Evolutionary conservation across 1,284 basidiomycete species (phyloP), one percentile per base, ranked within the genome.

Genomic region (Sporisorium exsertum): DNA sequence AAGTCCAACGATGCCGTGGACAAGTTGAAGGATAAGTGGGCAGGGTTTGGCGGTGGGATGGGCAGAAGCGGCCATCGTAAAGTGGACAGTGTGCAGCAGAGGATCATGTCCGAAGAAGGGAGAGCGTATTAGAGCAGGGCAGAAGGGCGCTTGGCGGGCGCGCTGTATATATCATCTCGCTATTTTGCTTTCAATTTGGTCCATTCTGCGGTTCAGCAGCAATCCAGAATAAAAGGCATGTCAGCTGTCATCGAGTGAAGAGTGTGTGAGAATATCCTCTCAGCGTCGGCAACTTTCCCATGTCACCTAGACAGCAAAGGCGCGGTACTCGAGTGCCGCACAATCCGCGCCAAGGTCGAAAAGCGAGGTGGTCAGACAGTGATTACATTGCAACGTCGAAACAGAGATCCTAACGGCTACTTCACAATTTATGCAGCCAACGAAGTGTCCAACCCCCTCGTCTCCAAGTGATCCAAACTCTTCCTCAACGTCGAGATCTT

Each of bases 401-500:
- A 40, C 0, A 35, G 27, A 8, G 8, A 16, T 22, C 37, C 35
- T 12, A 22, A 18, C 35, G 18, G 8, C 37, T 16, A 16, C 16
- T 40, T 16, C 12, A 16, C 37, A 15, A n/a, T 33, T 29, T 56
- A 73, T 22, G 55, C 66, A 24, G 58, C 59, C 33, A 70, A 53
- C 12, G 72, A 42, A 20, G 67, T 42, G 29, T 75, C 72, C 42
- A 75, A 43, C 9, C 72, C 72, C 15, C 59, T 65, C 8, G 67
- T 72, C 37, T 77, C 74, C 5, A 85, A 42, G 13, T 72, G 71
- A 50, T 85, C 82, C 32, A 85, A 60, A 5, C 73, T 77, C 49
- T 79, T 73, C 45, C 77, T 72, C 24, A 84, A 57, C 7, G 73
- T 73, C n/a, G 70, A 61, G 49, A 97, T 90, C 86, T 98, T 98